Evolutionary conservation across 2,329 filamentous ascomycete genomes (phyloP).

Genomic region (Neofusicoccum sp.): DNA sequence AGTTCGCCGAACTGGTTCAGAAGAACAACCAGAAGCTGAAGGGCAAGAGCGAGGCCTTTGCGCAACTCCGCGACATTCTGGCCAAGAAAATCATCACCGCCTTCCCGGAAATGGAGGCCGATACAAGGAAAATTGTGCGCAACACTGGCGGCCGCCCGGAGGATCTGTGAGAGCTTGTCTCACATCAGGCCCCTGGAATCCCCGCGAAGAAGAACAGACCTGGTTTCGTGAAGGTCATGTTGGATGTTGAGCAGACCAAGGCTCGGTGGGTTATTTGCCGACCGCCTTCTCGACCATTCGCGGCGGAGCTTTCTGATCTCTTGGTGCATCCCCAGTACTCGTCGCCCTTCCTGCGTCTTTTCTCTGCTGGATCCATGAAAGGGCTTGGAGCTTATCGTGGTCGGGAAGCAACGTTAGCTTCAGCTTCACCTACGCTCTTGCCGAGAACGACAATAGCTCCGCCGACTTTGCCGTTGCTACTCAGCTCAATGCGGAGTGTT

Average conservation of each 20-base stretch:
- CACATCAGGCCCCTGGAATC: background rate
- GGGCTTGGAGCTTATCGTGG: too few relatives aligned
- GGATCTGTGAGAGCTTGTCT: background rate
- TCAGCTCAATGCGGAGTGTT: too few relatives aligned
- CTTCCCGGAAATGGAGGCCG: constrained; percentile 56
- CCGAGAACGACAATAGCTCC: too few relatives aligned
- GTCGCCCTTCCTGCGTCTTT: constrained; percentile 63
- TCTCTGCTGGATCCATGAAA: constrained; percentile 29
- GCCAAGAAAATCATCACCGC: constrained; percentile 57
- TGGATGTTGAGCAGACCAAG: background rate
- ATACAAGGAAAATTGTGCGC: constrained; percentile 52
- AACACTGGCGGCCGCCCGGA: constrained; percentile 38
- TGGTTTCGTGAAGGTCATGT: background rate
- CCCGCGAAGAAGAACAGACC: background rate
- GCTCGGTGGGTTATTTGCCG: background rate
- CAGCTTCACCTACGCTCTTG: background rate
- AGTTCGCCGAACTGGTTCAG: constrained; percentile 64
- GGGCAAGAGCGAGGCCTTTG: constrained; percentile 60
- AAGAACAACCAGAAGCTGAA: constrained; percentile 62
- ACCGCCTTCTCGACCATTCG: background rate
- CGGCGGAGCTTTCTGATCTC: background rate
- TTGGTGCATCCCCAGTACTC: background rate
- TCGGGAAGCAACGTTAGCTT: background rate
- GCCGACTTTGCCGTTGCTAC: too few relatives aligned
- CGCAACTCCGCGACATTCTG: constrained; percentile 57